Conservation (phyloP, 2,329 filamentous ascomycete species). For the Alternaria metachromatica region DNA sequence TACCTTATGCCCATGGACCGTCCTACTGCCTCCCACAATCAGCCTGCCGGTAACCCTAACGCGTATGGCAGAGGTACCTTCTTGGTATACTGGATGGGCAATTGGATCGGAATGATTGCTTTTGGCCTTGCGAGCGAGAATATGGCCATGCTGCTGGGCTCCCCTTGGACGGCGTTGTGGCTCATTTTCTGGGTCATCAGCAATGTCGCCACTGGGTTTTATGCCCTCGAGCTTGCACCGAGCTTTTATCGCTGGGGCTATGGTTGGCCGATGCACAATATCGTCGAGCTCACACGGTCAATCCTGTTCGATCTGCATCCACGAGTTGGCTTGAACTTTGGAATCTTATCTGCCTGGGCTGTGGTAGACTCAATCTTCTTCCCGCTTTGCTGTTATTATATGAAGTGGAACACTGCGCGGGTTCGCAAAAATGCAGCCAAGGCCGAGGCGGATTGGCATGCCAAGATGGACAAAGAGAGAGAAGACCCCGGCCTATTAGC, state of each 20-base stretch:
- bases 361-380: constrained; percentile 61
- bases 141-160: constrained; percentile 66
- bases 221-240: constrained; percentile 63
- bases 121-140: constrained; percentile 70
- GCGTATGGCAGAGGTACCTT: constrained; percentile 66
- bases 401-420: constrained; percentile 49
- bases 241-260: constrained; percentile 68
- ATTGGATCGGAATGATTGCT: constrained; percentile 67
- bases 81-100: constrained; percentile 68
- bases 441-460: constrained; percentile 32
- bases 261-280: constrained; percentile 68
- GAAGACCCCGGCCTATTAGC: constrained; percentile 33
- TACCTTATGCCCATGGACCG: constrained; percentile 68
- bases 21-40: constrained; percentile 52
- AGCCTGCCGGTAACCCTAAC: constrained; percentile 56
- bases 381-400: constrained; percentile 55
- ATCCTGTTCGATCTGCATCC: constrained; percentile 67
- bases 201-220: constrained; percentile 68
- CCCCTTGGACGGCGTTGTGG: constrained; percentile 68
- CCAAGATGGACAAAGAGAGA: constrained; percentile 38
- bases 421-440: constrained; percentile 32
- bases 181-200: constrained; percentile 72
- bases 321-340: constrained; percentile 65
- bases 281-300: constrained; percentile 66
- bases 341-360: constrained; percentile 64